Evolutionary conservation across 257 asterid species (phyloP), one percentile per base, ranked within the genome.

Genomic region (Penstemon eatonii): DNA sequence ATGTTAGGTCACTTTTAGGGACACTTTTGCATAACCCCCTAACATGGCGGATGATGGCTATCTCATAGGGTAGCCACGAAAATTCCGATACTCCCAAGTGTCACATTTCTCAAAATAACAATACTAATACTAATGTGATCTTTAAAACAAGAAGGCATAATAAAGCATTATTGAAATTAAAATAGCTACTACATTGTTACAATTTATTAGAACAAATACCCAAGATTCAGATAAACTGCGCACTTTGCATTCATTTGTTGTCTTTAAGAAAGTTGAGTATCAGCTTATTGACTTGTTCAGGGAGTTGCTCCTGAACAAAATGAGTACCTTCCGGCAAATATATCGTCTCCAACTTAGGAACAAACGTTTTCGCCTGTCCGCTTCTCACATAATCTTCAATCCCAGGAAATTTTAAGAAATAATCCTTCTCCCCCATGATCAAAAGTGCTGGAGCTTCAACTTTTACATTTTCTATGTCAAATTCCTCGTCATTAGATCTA

Each of bases 231-330:
- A 25, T 1, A 25, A 25, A 25, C 33, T 25, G 33, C 33, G 2
- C 33, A 25, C 2, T 25, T 25, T 25, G 33, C 33, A 25, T 25
- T 78, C 73, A 76, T 57, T 38, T 25, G 38, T 81, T 65, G 39
- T 10, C 73, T 13, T 71, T 72, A 11, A 86, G 89, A 50, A 89
- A 89, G 76, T 55, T 49, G 67, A 86, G 60, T 3, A 86, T 78
- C 0, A 86, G 82, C 42, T 78, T 37, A 60, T 80, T 87, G 38
- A 85, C 86, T 58, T 79, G 80, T 11, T 77, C 68, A 4, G 96
- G 89, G 18, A 80, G 79, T 59, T 87, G 96, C 81, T 87, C 92
- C 69, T 87, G 95, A 74, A 87, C 84, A 46, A 89, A 89, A 75
- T 87, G 92, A 59, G 78, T 46, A n/a, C 92, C 96, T 78, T 82